Percentiles rank a stretch among this genome's conserved stretches.
These are phyloP conservation scores for Diaporthe sp. DNA, from an alignment of 2,329 filamentous ascomycete species.

Conservation along the genomic window DNA sequence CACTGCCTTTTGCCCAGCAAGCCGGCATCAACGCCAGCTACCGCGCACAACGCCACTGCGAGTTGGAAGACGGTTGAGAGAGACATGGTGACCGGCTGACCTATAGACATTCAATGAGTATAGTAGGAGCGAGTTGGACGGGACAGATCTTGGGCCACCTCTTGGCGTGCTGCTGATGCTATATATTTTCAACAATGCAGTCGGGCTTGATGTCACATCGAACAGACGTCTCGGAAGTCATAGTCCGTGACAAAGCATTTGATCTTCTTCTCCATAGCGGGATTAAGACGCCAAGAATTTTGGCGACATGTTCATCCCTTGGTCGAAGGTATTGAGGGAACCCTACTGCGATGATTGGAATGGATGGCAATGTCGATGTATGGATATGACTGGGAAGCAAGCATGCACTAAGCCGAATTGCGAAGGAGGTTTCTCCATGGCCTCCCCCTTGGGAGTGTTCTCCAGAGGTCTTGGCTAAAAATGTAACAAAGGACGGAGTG, in stretches of 20 bases:
- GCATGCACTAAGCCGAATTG: background rate
- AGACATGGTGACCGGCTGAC: background rate
- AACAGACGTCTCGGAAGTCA: background rate
- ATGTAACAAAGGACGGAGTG: constrained; percentile 18
- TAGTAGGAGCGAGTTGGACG: background rate
- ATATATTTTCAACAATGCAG: background rate
- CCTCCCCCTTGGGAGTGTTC: background rate
- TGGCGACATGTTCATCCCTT: constrained; percentile 21
- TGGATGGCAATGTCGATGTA: constrained; percentile 4
- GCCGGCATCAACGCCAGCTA: background rate
- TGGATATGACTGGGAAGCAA: constrained; percentile 10
- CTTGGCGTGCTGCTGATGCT: background rate
- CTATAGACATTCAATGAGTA: background rate
- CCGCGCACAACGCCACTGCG: background rate
- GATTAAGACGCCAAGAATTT: background rate
- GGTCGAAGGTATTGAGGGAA: background rate
- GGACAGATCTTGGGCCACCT: background rate
- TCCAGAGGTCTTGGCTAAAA: background rate
- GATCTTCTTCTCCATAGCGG: background rate
- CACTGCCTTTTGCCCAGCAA: constrained; percentile 1
- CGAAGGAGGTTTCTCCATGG: background rate
- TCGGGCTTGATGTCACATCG: background rate
- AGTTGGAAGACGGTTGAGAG: background rate
- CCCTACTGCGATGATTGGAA: background rate
- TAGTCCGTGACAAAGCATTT: constrained; percentile 17